Conservation (phyloP, 441 rosid genomes). For the Erodium chrysanthum region DNA sequence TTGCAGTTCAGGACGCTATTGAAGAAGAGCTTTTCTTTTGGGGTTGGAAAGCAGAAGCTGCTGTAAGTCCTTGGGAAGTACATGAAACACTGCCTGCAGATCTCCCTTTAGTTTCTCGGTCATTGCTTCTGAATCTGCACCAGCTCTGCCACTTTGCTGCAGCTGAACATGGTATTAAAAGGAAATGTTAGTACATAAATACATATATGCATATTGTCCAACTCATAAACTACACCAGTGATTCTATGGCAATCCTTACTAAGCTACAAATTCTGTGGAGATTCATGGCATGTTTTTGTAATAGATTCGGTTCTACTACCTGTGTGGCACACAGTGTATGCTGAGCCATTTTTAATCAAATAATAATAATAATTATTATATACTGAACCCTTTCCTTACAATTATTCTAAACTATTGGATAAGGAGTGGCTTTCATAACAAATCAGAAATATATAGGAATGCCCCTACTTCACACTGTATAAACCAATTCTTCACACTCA, state of each 20-base stretch:
- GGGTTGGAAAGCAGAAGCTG: slow-evolving; percentile 83
- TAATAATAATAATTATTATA: too few species aligned
- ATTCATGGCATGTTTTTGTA: neutral
- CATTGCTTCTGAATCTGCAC: slow-evolving; percentile 33
- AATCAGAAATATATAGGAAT: too few species aligned
- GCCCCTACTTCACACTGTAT: neutral
- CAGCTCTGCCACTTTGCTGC: slow-evolving; percentile 38
- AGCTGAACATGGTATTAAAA: slow-evolving; percentile 30
- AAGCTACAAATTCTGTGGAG: neutral
- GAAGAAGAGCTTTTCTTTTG: slow-evolving; percentile 62
- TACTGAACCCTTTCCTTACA: neutral
- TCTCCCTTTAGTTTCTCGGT: slow-evolving; percentile 69
- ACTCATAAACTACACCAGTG: neutral
- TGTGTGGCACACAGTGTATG: too few species aligned
- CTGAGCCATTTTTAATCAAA: neutral
- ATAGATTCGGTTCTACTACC: neutral
- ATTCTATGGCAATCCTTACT: neutral
- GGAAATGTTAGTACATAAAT: neutral
- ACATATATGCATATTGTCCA: neutral
- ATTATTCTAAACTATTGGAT: neutral
- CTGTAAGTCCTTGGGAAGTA: slow-evolving; percentile 81
- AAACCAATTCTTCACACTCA: neutral
- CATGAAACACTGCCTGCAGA: slow-evolving; percentile 54
- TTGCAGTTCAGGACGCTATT: slow-evolving; percentile 23
- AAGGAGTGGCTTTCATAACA: neutral